Conservation (phyloP, 106 monocot species). For the Allium sativum region DNA sequence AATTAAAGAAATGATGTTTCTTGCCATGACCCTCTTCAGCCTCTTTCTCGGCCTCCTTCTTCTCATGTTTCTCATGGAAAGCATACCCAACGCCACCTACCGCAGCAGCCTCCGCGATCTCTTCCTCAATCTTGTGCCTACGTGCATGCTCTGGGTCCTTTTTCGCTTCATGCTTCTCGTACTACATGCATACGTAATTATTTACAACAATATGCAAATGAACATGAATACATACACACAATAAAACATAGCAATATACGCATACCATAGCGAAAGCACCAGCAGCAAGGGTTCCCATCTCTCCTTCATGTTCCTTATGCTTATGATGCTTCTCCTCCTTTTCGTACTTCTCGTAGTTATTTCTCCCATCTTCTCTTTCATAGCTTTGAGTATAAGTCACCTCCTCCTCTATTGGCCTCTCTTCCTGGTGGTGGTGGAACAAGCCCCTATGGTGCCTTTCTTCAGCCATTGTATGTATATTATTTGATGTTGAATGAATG, state of each 20-base stretch:
- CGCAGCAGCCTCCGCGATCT: conserved; percentile 31
- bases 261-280: conserved; percentile 52
- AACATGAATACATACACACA: too few species aligned
- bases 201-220: background rate
- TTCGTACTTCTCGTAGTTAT: conserved; percentile 8
- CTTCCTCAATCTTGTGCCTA: conserved; percentile 70
- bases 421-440: conserved; percentile 27
- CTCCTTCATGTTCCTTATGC: conserved; percentile 41
- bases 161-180: conserved; percentile 71
- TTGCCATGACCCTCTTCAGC: conserved; percentile 9
- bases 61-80: conserved; percentile 69
- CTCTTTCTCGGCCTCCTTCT: conserved; percentile 47
- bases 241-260: background rate
- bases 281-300: conserved; percentile 35
- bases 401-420: conserved; percentile 3
- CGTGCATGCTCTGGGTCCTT: conserved; percentile 67
- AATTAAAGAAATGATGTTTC: conserved; percentile 6
- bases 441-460: conserved; percentile 31
- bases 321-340: conserved; percentile 54
- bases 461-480: too few species aligned
- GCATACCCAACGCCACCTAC: conserved; percentile 45
- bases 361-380: background rate
- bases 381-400: background rate
- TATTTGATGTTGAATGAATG: background rate
- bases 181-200: conserved; percentile 18